Conservation (phyloP, 306 rosid species). For the Quercus wislizeni region DNA sequence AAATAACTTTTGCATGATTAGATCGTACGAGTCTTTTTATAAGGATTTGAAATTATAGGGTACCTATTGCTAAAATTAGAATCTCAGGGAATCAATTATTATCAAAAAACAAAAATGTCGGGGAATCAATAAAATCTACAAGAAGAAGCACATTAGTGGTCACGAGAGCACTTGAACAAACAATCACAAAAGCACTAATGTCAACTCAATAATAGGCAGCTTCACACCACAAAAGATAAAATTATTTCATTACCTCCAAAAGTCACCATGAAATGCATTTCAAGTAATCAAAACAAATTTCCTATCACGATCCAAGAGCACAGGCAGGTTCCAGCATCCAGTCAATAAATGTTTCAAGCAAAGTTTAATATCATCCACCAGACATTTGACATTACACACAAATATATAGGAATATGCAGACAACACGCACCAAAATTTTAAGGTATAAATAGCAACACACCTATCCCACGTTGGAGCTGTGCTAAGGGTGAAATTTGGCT, state of each 20-base stretch:
- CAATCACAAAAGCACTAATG: too few relatives aligned
- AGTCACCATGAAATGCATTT: background rate
- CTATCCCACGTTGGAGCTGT: conserved; percentile 97
- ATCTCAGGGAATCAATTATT: too few relatives aligned
- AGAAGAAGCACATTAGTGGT: too few relatives aligned
- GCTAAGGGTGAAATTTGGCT: conserved; percentile 61
- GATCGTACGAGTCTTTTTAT: too few relatives aligned
- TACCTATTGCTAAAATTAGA: too few relatives aligned
- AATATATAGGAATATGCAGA: background rate
- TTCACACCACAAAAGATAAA: too few relatives aligned
- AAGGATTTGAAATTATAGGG: too few relatives aligned
- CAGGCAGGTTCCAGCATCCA: background rate
- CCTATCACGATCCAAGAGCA: background rate
- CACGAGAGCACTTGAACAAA: too few relatives aligned
- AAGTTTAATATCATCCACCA: background rate
- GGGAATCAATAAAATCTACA: too few relatives aligned
- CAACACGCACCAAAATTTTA: conserved; percentile 7
- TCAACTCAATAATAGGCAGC: too few relatives aligned
- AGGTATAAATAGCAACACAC: conserved; percentile 42
- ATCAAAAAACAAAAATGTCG: too few relatives aligned
- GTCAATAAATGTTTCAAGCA: background rate
- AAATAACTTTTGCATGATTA: background rate
- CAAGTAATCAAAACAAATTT: background rate
- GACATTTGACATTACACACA: background rate
- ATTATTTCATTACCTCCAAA: background rate